A percentile compares a stretch with the other conserved stretches of the same genome.
phyloP scores from a whole-genome alignment of 768 basidiomycete genomes.

The Pleurotus giganteus region DNA sequence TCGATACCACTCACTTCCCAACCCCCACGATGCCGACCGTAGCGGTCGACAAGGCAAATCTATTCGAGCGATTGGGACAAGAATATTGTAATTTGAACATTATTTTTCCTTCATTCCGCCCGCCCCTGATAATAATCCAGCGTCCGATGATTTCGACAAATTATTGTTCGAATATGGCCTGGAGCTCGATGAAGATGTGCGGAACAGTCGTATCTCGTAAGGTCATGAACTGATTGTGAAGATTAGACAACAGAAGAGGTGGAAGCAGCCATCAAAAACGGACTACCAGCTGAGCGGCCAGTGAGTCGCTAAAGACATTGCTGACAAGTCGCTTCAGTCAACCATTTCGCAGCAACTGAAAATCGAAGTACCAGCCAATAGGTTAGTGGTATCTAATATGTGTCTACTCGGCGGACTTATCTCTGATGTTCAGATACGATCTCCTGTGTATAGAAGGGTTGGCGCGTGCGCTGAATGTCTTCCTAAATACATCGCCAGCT shows the following conservation, averaged over 20 bases:
- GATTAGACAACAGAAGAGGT: constrained; percentile 85
- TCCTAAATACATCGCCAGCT: constrained; percentile 65
- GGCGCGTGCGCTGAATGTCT: constrained; percentile 79
- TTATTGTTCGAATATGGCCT: constrained; percentile 97
- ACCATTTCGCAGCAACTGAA: constrained; percentile 76
- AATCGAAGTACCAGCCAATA: constrained; percentile 98
- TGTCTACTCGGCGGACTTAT: constrained; percentile 9
- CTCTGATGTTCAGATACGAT: constrained; percentile 70
- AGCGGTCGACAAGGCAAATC: constrained; percentile 92
- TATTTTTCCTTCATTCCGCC: not conserved
- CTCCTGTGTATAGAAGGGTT: constrained; percentile 97
- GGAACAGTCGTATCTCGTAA: constrained; percentile 23
- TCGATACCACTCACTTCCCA: constrained; percentile 12
- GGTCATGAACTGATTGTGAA: constrained; percentile 5
- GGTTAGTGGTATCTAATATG: constrained; percentile 38
- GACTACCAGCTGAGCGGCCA: constrained; percentile 81
- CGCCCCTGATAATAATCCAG: constrained; percentile 40
- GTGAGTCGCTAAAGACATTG: constrained; percentile 36
- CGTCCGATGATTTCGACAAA: constrained; percentile 91
- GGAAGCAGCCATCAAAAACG: constrained; percentile 77
- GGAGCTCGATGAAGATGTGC: constrained; percentile 96
- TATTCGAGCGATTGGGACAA: constrained; percentile 82
- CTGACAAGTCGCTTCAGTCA: not conserved
- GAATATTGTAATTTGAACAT: constrained; percentile 69
- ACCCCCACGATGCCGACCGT: constrained; percentile 80